These are phyloP conservation scores for Sordariomycetes sp. DNA, from an alignment of 2,329 filamentous ascomycete species.

Conservation along the genomic window DNA sequence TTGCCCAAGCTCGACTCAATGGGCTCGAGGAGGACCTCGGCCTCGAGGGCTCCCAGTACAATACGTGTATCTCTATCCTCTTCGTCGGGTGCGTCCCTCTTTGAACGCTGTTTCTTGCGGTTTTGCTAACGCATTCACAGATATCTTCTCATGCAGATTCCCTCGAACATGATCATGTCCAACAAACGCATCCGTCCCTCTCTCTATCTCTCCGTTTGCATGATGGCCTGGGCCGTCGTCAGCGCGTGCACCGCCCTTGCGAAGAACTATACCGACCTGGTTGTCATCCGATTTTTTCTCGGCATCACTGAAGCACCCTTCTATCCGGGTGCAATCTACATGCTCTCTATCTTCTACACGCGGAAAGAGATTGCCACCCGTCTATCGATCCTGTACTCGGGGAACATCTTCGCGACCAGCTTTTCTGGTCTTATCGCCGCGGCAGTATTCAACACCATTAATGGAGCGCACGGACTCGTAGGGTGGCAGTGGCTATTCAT, in stretches of 20 bases:
- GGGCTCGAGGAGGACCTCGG: conserved; percentile 42
- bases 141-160: conserved; percentile 34
- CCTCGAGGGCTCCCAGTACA: conserved; percentile 26
- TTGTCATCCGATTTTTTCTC: conserved; percentile 31
- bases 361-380: conserved; percentile 34
- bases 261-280: conserved; percentile 31
- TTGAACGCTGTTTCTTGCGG: too few relatives aligned
- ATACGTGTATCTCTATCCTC: conserved; percentile 23
- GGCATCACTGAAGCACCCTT: conserved; percentile 36
- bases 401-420: conserved; percentile 22
- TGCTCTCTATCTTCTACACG: conserved; percentile 46
- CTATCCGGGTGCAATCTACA: conserved; percentile 29
- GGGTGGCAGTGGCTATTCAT: conserved; percentile 37
- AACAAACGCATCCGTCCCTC: not conserved
- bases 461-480: conserved; percentile 15
- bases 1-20: conserved; percentile 45
- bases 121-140: too few relatives aligned
- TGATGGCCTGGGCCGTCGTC: conserved; percentile 19
- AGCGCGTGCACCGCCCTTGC: conserved; percentile 29
- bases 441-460: conserved; percentile 22
- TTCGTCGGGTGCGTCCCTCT: conserved; percentile 28
- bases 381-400: conserved; percentile 34
- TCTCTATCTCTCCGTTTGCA: not conserved
- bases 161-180: conserved; percentile 35
- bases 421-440: conserved; percentile 35